Conservation (phyloP, 257 asterid species). For the Nicotiana attenuata region DNA sequence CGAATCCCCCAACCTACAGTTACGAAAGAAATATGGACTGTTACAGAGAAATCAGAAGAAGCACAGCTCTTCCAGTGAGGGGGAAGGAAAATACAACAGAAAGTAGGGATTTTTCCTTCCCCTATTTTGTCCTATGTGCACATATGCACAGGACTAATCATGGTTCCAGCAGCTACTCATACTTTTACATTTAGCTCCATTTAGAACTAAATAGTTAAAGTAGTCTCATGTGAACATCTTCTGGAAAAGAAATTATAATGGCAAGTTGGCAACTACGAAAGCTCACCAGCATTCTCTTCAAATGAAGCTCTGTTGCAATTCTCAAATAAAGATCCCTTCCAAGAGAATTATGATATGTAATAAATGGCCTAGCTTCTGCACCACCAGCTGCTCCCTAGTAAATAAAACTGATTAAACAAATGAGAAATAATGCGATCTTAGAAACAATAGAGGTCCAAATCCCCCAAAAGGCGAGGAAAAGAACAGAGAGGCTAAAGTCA, state of each 20-base stretch:
- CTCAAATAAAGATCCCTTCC: conserved; percentile 96
- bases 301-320: conserved; percentile 96
- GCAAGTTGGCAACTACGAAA: conserved; percentile 8
- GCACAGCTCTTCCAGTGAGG: neutral
- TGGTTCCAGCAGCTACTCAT: neutral
- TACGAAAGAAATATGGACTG: neutral
- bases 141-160: neutral
- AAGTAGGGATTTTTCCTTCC: neutral
- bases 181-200: neutral
- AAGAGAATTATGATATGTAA: conserved; percentile 93
- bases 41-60: neutral
- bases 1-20: conserved; percentile 92
- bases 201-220: neutral
- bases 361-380: conserved; percentile 99
- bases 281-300: conserved; percentile 97
- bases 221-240: neutral
- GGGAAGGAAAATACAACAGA: neutral
- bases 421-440: neutral
- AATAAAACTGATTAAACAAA: conserved; percentile 25
- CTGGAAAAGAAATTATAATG: neutral
- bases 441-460: neutral
- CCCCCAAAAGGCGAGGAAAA: neutral
- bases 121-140: neutral
- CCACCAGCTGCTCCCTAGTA: conserved; percentile 98
- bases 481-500: neutral